Evolutionary conservation across 805 yeast species (phyloP).

Genomic region (Citeromyces nyonsensis): DNA sequence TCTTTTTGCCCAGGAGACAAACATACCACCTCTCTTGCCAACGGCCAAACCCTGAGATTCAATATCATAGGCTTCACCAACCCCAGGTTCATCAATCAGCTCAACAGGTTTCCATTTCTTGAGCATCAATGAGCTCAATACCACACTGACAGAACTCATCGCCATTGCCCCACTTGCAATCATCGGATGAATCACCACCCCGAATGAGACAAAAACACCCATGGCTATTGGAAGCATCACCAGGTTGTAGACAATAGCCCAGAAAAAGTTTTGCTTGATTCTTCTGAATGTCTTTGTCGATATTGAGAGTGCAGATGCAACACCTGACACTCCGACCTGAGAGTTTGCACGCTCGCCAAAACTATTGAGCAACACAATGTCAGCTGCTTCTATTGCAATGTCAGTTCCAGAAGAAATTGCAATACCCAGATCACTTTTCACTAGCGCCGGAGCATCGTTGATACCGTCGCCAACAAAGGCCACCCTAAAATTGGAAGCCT

Average conservation of each 20-base stretch:
- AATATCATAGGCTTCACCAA: slow-evolving; percentile 44
- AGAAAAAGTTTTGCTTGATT: slow-evolving; percentile 67
- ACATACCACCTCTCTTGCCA: slow-evolving; percentile 28
- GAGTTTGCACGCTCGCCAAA: slow-evolving; percentile 5
- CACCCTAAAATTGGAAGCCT: slow-evolving; percentile 23
- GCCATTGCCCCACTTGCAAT: slow-evolving; percentile 93
- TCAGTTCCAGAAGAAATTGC: slow-evolving; percentile 91
- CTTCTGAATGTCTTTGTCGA: slow-evolving; percentile 55
- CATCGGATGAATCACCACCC: slow-evolving; percentile 68
- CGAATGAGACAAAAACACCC: slow-evolving; percentile 69
- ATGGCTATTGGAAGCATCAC: slow-evolving; percentile 89
- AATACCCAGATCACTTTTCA: slow-evolving; percentile 76
- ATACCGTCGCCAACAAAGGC: slow-evolving; percentile 97
- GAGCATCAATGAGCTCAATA: slow-evolving; percentile 59
- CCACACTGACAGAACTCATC: slow-evolving; percentile 79
- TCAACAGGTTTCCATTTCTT: slow-evolving; percentile 42
- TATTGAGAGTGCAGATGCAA: slow-evolving; percentile 49
- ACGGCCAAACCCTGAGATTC: slow-evolving; percentile 10
- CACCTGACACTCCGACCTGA: slow-evolving; percentile 23
- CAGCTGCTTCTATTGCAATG: slow-evolving; percentile 95
- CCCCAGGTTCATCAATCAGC: slow-evolving; percentile 34
- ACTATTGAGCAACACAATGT: slow-evolving; percentile 56
- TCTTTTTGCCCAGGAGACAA: slow-evolving; percentile 20
- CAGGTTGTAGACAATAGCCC: slow-evolving; percentile 78
- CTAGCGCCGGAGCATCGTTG: slow-evolving; percentile 94